Base-by-base conservation (phyloP, 2,329 filamentous ascomycete species). In the Penicillium sp. region DNA sequence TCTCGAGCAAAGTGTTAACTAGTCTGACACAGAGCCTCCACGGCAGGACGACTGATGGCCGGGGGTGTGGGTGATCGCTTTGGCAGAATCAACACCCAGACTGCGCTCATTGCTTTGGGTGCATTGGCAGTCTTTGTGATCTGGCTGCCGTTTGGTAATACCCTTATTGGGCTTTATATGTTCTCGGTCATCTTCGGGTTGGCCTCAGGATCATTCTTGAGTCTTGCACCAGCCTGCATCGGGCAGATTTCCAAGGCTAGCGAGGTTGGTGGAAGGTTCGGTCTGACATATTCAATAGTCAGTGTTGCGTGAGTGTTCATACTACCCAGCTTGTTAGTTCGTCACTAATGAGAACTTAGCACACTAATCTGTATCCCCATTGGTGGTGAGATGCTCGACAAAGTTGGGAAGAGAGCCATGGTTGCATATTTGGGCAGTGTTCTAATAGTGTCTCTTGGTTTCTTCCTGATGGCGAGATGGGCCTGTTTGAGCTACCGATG, bases 231-330 rank as follows among this genome's bases (percentile, higher is more conserved):
- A 24, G 74, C 74, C 0, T 77, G 75, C 22, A 67, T 77, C 48
- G 72, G 73, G 1, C 72, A 75, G 43, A 69, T 75, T 3, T 76
- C 73, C 17, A 67, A 72, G 21, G 65, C 72, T 0, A 74, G 73
- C 42, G 71, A 76, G 41, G 75, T 75, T 37, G 74, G 74, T 7
- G 61, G 72, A 51, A 70, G 72, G 21, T 74, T 67, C 62, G 75
- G 75, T 0, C 75, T 75, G 2, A 72, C 71, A 60, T 77, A 76
- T 54, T 75, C 74, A 13, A 58, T 76, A 22, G 72, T 72, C 12
- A 73, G 70, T 34, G 71, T 77, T 48, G 69, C 74, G 65, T 68
- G 52, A 47, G 65, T 62, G 6, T 7, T 15, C 1, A n/a, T 29
- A 26, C 7, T 7, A 29, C 21, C n/a, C 13, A 3, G 10, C 26